These are phyloP conservation scores for Codiaeum variegatum DNA, from an alignment of 441 rosid species.

Conservation along the genomic window DNA sequence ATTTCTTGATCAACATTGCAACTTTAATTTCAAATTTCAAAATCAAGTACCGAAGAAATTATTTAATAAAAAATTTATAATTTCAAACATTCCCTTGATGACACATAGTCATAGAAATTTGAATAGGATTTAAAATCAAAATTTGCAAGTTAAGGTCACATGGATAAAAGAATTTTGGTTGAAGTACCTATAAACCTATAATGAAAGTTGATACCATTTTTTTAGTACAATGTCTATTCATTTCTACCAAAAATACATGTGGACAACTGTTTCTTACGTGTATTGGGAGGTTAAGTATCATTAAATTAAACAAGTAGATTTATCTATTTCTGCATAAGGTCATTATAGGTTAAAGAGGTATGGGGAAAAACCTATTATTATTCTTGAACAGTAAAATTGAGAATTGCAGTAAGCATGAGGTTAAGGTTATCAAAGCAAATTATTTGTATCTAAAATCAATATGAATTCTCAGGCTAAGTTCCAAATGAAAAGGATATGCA, in stretches of 20 bases:
- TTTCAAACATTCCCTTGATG: neutral
- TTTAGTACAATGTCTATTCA: neutral
- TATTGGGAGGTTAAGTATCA: neutral
- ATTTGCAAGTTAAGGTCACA: neutral
- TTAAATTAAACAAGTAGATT: neutral
- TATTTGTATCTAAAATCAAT: conserved; percentile 55
- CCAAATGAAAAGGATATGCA: conserved; percentile 4
- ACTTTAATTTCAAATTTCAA: neutral
- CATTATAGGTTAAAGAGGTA: conserved; percentile 8
- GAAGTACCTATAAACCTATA: neutral
- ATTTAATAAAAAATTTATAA: neutral
- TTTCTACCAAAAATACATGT: neutral
- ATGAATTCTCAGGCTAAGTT: conserved; percentile 25
- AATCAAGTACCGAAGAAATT: neutral
- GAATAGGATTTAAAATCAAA: neutral
- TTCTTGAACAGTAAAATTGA: conserved; percentile 58
- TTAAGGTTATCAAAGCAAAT: conserved; percentile 77
- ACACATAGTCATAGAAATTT: neutral
- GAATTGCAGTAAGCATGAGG: conserved; percentile 57
- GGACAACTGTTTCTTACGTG: neutral
- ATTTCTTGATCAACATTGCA: neutral
- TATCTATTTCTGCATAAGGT: neutral
- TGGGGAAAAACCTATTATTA: conserved; percentile 49
- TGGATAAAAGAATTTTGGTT: neutral
- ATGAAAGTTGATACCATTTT: neutral